These are phyloP conservation scores for Gelatoporia subvermispora DNA, from an alignment of 768 basidiomycete genomes.

Conservation along the genomic window DNA sequence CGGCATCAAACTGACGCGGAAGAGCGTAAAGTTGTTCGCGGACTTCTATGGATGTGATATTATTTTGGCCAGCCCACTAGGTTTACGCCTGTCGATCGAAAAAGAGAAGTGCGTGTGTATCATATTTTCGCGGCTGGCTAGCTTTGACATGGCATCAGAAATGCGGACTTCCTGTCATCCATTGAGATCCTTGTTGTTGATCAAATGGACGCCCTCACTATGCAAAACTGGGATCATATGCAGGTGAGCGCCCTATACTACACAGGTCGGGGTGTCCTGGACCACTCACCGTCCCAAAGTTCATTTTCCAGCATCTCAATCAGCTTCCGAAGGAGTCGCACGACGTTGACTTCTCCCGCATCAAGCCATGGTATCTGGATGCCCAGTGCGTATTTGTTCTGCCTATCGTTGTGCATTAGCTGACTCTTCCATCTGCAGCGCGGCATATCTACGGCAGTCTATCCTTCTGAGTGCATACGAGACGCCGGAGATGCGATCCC, in stretches of 20 bases:
- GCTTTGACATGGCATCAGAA: slow-evolving; percentile 38
- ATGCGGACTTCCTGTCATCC: slow-evolving; percentile 86
- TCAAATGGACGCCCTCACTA: slow-evolving; percentile 86
- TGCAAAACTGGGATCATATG: slow-evolving; percentile 99
- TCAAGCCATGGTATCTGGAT: slow-evolving; percentile 98
- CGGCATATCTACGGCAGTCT: slow-evolving; percentile 83
- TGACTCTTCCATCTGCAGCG: slow-evolving; percentile 39
- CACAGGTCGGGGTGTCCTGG: not conserved
- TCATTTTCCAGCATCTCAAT: slow-evolving; percentile 81
- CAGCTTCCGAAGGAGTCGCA: slow-evolving; percentile 89
- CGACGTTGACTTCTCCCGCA: slow-evolving; percentile 91
- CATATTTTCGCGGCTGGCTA: not conserved
- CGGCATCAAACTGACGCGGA: slow-evolving; percentile 88
- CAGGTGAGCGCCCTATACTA: slow-evolving; percentile 49
- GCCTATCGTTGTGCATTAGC: slow-evolving; percentile 1
- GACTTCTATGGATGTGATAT: slow-evolving; percentile 91
- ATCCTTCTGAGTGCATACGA: slow-evolving; percentile 85
- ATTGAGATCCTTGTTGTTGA: slow-evolving; percentile 90
- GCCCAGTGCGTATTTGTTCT: slow-evolving; percentile 53
- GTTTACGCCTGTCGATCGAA: slow-evolving; percentile 85
- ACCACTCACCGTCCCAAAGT: slow-evolving; percentile 40
- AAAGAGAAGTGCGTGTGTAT: slow-evolving; percentile 73
- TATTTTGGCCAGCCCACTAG: slow-evolving; percentile 90
- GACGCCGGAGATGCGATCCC: slow-evolving; percentile 77
- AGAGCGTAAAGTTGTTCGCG: slow-evolving; percentile 86